phyloP scores from a whole-genome alignment of 2,329 filamentous ascomycete species.

The Aspergillus sp. region DNA sequence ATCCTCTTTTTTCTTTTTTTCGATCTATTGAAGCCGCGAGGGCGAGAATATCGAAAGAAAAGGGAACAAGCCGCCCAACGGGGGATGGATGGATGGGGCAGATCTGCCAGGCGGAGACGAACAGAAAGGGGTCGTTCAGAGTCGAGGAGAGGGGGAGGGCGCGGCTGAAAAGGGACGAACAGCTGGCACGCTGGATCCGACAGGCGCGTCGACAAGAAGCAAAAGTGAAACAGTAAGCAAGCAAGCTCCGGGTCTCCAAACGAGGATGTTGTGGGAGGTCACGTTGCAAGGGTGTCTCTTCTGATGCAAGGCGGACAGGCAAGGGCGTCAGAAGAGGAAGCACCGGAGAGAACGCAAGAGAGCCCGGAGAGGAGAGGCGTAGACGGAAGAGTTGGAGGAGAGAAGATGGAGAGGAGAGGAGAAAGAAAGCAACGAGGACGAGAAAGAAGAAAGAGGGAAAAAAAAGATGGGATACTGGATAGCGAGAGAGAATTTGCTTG shows the following conservation, averaged over 20 bases:
- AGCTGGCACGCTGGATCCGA: conserved; percentile 9
- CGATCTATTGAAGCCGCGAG: no score
- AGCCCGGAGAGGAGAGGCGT: conserved; percentile 12
- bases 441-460: conserved; percentile 7
- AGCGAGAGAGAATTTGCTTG: conserved; percentile 2
- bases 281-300: conserved; percentile 22
- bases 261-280: conserved; percentile 16
- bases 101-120: conserved; percentile 4
- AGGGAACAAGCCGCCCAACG: background rate
- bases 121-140: conserved; percentile 11
- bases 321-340: conserved; percentile 15
- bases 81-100: conserved; percentile 1
- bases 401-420: conserved; percentile 1
- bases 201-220: conserved; percentile 4
- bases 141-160: background rate
- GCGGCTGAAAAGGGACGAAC: conserved; percentile 5
- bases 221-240: conserved; percentile 1
- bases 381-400: background rate
- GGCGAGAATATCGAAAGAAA: background rate
- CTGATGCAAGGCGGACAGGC: conserved; percentile 25
- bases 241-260: conserved; percentile 18
- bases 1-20: background rate
- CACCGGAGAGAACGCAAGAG: conserved; percentile 12
- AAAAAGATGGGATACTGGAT: conserved; percentile 4
- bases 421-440: conserved; percentile 8